These are phyloP conservation scores for Starmerella roubikii DNA, from an alignment of 805 yeast genomes.

Conservation along the genomic window DNA sequence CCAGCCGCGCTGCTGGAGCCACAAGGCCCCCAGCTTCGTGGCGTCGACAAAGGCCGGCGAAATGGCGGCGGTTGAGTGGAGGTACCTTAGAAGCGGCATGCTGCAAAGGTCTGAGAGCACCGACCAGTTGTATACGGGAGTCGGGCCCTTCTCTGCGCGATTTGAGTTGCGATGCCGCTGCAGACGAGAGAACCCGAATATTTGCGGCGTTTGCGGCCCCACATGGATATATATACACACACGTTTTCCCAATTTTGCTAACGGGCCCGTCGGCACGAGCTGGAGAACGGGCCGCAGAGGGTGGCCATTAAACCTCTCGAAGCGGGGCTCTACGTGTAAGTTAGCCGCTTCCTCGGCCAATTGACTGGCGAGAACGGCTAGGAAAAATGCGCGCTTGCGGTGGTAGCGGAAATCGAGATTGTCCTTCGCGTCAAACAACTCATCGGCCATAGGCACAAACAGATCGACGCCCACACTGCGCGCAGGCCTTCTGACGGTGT, in stretches of 20 bases:
- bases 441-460: slow-evolving; percentile 65
- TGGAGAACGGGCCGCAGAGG: slow-evolving; percentile 59
- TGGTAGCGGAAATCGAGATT: slow-evolving; percentile 78
- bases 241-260: slow-evolving; percentile 26
- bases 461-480: slow-evolving; percentile 62
- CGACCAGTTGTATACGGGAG: slow-evolving; percentile 79
- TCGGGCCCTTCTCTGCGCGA: slow-evolving; percentile 39
- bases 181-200: slow-evolving; percentile 63
- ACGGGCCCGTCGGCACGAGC: slow-evolving; percentile 26
- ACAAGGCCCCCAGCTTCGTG: slow-evolving; percentile 67
- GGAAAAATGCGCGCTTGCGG: slow-evolving; percentile 77
- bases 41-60: slow-evolving; percentile 73
- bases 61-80: slow-evolving; percentile 48
- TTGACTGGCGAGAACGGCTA: slow-evolving; percentile 52
- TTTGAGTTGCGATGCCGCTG: slow-evolving; percentile 63
- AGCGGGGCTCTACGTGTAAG: slow-evolving; percentile 39
- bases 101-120: slow-evolving; percentile 55
- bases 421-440: slow-evolving; percentile 71
- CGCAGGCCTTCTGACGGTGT: slow-evolving; percentile 53
- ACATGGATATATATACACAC: slow-evolving; percentile 59
- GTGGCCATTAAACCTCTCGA: slow-evolving; percentile 64
- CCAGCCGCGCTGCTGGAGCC: slow-evolving; percentile 83
- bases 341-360: slow-evolving; percentile 24
- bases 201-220: slow-evolving; percentile 49
- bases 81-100: slow-evolving; percentile 56